Evolutionary conservation across 2,329 filamentous ascomycete genomes (phyloP).

Genomic region (Diaporthe sp.): DNA sequence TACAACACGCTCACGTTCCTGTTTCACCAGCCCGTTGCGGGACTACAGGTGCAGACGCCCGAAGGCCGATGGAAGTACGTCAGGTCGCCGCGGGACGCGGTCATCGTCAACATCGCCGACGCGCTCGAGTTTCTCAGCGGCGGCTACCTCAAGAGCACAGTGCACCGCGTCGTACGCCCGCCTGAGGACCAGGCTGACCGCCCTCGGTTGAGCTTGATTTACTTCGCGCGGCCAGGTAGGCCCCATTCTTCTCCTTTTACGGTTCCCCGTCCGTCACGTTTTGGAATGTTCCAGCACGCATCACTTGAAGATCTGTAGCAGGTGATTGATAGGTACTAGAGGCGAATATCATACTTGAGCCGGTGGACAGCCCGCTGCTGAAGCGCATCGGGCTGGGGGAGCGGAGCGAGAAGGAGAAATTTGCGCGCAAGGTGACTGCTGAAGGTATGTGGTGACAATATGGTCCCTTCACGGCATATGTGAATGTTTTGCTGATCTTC

Average conservation of each 20-base stretch:
- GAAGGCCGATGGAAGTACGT: slow-evolving; percentile 47
- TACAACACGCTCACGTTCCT: slow-evolving; percentile 57
- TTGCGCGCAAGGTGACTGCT: slow-evolving; percentile 40
- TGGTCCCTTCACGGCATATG: no score
- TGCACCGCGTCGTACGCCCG: slow-evolving; percentile 42
- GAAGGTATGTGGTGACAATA: slow-evolving; percentile 36
- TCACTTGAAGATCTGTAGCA: no score
- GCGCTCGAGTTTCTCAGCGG: slow-evolving; percentile 53
- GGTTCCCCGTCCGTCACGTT: no score
- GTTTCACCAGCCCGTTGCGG: slow-evolving; percentile 66
- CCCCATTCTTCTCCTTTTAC: no score
- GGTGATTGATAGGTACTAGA: slow-evolving; percentile 2
- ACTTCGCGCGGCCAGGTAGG: slow-evolving; percentile 40
- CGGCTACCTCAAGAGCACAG: slow-evolving; percentile 42
- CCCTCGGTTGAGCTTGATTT: slow-evolving; percentile 40
- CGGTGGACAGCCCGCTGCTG: slow-evolving; percentile 34
- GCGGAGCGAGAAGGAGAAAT: slow-evolving; percentile 37
- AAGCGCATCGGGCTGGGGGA: slow-evolving; percentile 34
- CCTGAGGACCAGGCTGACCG: slow-evolving; percentile 41
- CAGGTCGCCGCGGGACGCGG: slow-evolving; percentile 44
- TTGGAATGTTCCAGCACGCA: no score
- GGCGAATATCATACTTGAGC: slow-evolving; percentile 39
- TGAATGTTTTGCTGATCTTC: slow-evolving; percentile 5
- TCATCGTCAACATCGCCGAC: slow-evolving; percentile 60
- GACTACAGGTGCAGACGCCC: slow-evolving; percentile 58